A percentile compares a stretch with the other conserved stretches of the same genome.
Conservation (phyloP, 805 yeast species). For the Candida khao-thaluensis region DNA sequence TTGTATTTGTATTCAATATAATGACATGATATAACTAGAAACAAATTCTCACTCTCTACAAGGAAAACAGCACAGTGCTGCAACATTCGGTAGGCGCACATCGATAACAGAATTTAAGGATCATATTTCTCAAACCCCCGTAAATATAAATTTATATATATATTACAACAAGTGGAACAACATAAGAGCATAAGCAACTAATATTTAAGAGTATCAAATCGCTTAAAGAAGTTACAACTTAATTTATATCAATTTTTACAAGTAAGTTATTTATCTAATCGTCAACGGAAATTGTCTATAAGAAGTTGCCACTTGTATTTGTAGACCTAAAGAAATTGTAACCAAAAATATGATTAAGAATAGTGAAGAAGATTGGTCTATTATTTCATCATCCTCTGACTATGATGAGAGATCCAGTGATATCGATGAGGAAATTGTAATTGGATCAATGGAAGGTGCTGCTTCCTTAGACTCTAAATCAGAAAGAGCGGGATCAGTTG, state of each 20-base stretch:
- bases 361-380: constrained; percentile 45
- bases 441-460: not conserved
- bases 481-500: not conserved
- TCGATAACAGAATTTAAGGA: constrained; percentile 6
- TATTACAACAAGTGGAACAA: not conserved
- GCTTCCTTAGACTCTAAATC: constrained; percentile 4
- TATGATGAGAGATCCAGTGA: constrained; percentile 29
- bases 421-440: constrained; percentile 5
- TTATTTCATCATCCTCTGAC: constrained; percentile 43
- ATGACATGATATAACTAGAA: no score
- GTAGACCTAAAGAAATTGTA: no score
- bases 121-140: constrained; percentile 5
- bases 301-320: no score
- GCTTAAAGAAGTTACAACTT: no score
- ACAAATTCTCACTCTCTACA: no score
- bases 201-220: no score
- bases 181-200: no score
- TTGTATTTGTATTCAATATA: constrained; percentile 4
- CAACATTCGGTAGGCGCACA: constrained; percentile 3
- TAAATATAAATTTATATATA: constrained; percentile 2
- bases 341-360: constrained; percentile 11
- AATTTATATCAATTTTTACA: no score
- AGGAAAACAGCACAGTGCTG: no score
- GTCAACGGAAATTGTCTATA: no score
- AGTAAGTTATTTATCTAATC: no score